Conservation (phyloP, 2,329 filamentous ascomycete genomes). For the Diaporthe ampelina region DNA sequence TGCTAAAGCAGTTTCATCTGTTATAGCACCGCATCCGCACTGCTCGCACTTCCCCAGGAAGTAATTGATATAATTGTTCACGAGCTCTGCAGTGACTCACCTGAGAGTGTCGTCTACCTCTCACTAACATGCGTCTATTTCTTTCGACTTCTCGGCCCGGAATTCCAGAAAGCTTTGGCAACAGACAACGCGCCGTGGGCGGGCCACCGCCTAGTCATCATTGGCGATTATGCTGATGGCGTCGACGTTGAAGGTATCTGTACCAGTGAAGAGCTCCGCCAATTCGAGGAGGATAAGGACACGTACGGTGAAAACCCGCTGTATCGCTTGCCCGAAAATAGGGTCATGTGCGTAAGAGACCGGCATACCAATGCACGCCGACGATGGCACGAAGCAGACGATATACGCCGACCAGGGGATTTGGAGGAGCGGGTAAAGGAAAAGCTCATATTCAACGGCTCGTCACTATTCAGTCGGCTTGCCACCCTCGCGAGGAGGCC, state of each 20-base stretch:
- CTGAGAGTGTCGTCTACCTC: not conserved
- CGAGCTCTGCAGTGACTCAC: not conserved
- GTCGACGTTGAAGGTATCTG: not conserved
- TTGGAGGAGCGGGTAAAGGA: not conserved
- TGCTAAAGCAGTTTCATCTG: not conserved
- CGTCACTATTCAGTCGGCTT: not conserved
- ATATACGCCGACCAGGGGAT: not conserved
- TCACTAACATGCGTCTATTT: constrained; percentile 7
- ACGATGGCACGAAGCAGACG: not conserved
- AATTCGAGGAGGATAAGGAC: not conserved
- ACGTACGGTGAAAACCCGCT: not conserved
- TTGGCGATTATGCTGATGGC: not conserved
- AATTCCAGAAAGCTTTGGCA: not conserved
- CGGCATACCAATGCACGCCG: fast-evolving
- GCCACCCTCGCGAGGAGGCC: not conserved
- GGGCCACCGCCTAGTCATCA: not conserved
- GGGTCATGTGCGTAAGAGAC: not conserved
- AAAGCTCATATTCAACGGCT: not conserved
- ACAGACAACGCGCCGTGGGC: not conserved
- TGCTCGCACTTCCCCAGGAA: not conserved
- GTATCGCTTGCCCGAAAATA: too few species aligned
- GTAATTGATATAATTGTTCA: not conserved
- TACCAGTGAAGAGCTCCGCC: not conserved
- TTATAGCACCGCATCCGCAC: not conserved
- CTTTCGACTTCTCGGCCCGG: not conserved